phyloP scores from a whole-genome alignment of 176 grass and related monocot genomes.

The Juncus inflexus region DNA sequence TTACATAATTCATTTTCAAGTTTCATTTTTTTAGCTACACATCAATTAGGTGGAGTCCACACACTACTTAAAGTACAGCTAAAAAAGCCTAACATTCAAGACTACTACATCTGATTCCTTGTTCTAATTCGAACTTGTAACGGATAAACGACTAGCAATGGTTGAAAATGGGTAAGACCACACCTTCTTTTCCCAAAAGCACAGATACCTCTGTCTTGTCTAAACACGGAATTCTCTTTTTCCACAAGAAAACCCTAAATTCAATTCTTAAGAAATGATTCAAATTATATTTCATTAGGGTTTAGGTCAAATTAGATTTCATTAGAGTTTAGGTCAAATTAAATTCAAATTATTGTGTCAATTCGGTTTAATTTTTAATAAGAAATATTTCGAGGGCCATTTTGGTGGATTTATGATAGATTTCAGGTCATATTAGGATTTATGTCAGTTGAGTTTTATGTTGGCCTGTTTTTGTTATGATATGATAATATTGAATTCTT shows the following conservation, averaged over 20 bases:
- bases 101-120: constrained; percentile 3
- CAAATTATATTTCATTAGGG: too few species aligned
- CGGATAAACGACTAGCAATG: constrained; percentile 1
- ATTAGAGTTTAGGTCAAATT: too few species aligned
- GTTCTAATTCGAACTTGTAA: constrained; percentile 2
- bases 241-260: neutral
- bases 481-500: too few species aligned
- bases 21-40: neutral
- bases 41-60: constrained; percentile 20
- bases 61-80: neutral
- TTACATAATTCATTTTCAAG: too few species aligned
- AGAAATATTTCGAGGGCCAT: too few species aligned
- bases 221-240: neutral
- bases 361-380: too few species aligned
- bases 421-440: too few species aligned
- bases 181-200: constrained; percentile 7
- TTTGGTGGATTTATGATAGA: too few species aligned
- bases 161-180: neutral
- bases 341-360: too few species aligned
- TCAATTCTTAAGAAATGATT: neutral
- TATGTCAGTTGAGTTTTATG: too few species aligned
- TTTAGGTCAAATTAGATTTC: too few species aligned
- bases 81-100: constrained; percentile 17
- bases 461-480: too few species aligned
- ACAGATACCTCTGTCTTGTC: constrained; percentile 11